phyloP scores from a whole-genome alignment of 176 grass and related monocot genomes.

The Puya raimondii region DNA sequence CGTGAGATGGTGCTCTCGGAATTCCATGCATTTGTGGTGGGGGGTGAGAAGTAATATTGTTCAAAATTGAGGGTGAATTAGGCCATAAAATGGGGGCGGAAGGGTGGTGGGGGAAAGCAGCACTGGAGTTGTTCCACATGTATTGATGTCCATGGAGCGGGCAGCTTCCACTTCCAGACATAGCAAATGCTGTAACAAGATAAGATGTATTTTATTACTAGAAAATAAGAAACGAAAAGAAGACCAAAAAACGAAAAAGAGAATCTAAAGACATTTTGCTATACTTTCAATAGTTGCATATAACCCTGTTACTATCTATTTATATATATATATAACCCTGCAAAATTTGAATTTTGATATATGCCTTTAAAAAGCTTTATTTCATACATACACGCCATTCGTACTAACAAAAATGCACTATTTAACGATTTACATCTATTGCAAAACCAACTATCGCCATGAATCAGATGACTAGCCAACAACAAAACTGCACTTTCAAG shows the following conservation, averaged over 20 bases:
- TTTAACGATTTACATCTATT: too few relatives aligned
- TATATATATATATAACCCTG: too few relatives aligned
- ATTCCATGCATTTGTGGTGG: constrained; percentile 50
- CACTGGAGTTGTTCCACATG: constrained; percentile 67
- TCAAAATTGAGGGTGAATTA: constrained; percentile 40
- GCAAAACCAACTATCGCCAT: too few relatives aligned
- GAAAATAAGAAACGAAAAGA: not conserved
- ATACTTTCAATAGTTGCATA: too few relatives aligned
- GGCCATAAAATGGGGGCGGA: constrained; percentile 47
- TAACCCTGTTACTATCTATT: too few relatives aligned
- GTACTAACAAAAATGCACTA: too few relatives aligned
- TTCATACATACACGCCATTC: too few relatives aligned
- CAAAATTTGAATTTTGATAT: too few relatives aligned
- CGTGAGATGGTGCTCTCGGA: constrained; percentile 57
- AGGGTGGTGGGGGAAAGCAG: constrained; percentile 28
- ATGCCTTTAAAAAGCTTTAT: too few relatives aligned
- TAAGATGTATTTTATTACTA: not conserved
- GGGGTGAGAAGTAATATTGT: constrained; percentile 37
- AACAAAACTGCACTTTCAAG: too few relatives aligned
- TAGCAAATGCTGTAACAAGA: constrained; percentile 43
- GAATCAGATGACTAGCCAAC: too few relatives aligned
- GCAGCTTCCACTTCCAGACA: constrained; percentile 67
- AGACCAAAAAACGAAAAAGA: not conserved
- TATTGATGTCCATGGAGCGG: constrained; percentile 48
- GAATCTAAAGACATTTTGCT: not conserved